phyloP scores from a whole-genome alignment of 108 stramenopile genomes.

The Cyclotella baltica region DNA sequence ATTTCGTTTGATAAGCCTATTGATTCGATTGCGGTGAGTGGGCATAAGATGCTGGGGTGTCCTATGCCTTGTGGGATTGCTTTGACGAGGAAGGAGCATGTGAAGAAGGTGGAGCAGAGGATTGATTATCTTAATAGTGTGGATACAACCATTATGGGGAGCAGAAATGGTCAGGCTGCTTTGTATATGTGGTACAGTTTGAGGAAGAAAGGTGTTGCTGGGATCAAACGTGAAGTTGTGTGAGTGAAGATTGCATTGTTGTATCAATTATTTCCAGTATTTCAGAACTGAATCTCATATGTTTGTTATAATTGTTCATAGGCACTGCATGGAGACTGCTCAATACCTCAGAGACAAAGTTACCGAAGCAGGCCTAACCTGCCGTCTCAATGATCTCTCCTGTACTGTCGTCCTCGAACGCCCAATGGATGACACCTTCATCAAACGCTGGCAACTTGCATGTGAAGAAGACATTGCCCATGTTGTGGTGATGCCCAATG shows the following conservation, averaged over 20 bases:
- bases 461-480: constrained; percentile 93
- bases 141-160: constrained; percentile 88
- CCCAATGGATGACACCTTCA: constrained; percentile 76
- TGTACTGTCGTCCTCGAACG: constrained; percentile 87
- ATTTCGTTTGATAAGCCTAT: constrained; percentile 85
- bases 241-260: constrained; percentile 43
- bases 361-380: constrained; percentile 68
- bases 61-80: constrained; percentile 93
- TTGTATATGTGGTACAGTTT: constrained; percentile 91
- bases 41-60: constrained; percentile 92
- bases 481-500: constrained; percentile 93
- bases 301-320: constrained; percentile 24
- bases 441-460: constrained; percentile 89
- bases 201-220: constrained; percentile 87
- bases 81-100: constrained; percentile 85
- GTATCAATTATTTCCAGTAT: neutral
- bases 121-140: constrained; percentile 88
- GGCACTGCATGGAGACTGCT: constrained; percentile 89
- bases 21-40: constrained; percentile 88
- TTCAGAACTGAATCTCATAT: neutral
- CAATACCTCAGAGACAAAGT: constrained; percentile 81
- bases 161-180: constrained; percentile 82
- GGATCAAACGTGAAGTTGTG: constrained; percentile 86
- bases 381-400: constrained; percentile 82
- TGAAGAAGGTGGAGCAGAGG: constrained; percentile 84